A percentile compares a stretch with the other conserved stretches of the same genome.
Evolutionary conservation across 768 basidiomycete species (phyloP).

Genomic region (Russula sp.): DNA sequence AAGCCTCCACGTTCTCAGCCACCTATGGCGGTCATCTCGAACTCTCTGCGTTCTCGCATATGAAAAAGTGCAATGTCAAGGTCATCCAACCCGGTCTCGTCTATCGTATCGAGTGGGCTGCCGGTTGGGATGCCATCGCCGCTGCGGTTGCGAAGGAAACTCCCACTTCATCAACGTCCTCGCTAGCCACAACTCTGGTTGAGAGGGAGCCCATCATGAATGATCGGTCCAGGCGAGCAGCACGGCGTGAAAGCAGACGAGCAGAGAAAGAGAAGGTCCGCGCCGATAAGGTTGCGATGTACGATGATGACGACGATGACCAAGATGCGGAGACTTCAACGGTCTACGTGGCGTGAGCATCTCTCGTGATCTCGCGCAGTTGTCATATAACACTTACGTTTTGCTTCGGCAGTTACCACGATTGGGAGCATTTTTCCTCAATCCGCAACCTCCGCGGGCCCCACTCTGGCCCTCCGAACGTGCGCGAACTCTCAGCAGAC

Average conservation of each 20-base stretch:
- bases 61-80: conserved; percentile 76
- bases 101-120: conserved; percentile 82
- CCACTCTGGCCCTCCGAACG: conserved; percentile 67
- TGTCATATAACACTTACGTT: conserved; percentile 1
- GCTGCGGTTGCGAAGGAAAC: conserved; percentile 26
- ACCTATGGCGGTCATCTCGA: conserved; percentile 95
- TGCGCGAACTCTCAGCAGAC: conserved; percentile 49
- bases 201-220: conserved; percentile 35
- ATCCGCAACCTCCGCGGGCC: conserved; percentile 85
- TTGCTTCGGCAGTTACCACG: conserved; percentile 61
- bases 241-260: conserved; percentile 42
- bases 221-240: conserved; percentile 46
- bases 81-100: conserved; percentile 90
- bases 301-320: conserved; percentile 34
- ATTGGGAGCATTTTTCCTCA: conserved; percentile 95
- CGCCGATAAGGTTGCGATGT: conserved; percentile 25
- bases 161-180: conserved; percentile 31
- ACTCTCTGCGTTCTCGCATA: conserved; percentile 87
- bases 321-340: conserved; percentile 35
- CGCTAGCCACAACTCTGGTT: conserved; percentile 32
- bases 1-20: conserved; percentile 42
- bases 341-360: conserved; percentile 81
- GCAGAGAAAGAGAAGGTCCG: conserved; percentile 34
- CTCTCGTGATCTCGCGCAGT: conserved; percentile 28
- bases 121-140: conserved; percentile 48